phyloP scores from a whole-genome alignment of 1,139 yeast genomes.

The Blastobotrys apis region DNA sequence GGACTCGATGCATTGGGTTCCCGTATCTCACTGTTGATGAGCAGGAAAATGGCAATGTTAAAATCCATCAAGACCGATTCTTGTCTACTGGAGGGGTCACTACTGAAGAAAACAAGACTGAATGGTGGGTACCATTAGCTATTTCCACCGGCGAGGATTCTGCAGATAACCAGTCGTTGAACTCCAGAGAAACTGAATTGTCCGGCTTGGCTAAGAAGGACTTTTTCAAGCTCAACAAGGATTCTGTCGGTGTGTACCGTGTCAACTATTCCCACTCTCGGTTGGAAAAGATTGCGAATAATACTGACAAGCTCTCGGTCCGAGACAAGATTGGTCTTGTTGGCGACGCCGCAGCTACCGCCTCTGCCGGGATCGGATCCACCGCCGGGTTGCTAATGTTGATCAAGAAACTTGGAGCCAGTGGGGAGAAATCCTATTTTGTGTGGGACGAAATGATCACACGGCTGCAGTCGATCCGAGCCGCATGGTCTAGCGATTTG shows the following conservation, averaged over 20 bases:
- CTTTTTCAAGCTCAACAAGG: conserved; percentile 75
- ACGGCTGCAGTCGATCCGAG: conserved; percentile 42
- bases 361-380: conserved; percentile 54
- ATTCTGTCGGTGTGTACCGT: conserved; percentile 79
- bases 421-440: conserved; percentile 46
- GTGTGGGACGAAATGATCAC: conserved; percentile 63
- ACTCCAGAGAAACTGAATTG: conserved; percentile 49
- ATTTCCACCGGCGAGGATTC: conserved; percentile 57
- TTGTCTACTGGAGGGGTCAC: conserved; percentile 74
- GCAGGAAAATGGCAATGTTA: conserved; percentile 39
- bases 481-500: conserved; percentile 39
- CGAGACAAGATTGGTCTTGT: conserved; percentile 64
- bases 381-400: conserved; percentile 50
- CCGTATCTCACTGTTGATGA: conserved; percentile 69
- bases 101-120: conserved; percentile 61
- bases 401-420: conserved; percentile 41
- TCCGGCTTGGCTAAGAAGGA: conserved; percentile 40
- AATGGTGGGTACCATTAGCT: conserved; percentile 83
- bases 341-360: conserved; percentile 58
- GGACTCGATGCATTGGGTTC: conserved; percentile 82
- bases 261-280: conserved; percentile 59
- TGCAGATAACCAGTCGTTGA: conserved; percentile 58
- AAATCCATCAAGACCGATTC: conserved; percentile 67
- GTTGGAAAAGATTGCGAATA: conserved; percentile 37
- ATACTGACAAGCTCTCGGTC: conserved; percentile 45